phyloP scores from a whole-genome alignment of 148 eudicot genomes.

The Gaultheria prostrata region DNA sequence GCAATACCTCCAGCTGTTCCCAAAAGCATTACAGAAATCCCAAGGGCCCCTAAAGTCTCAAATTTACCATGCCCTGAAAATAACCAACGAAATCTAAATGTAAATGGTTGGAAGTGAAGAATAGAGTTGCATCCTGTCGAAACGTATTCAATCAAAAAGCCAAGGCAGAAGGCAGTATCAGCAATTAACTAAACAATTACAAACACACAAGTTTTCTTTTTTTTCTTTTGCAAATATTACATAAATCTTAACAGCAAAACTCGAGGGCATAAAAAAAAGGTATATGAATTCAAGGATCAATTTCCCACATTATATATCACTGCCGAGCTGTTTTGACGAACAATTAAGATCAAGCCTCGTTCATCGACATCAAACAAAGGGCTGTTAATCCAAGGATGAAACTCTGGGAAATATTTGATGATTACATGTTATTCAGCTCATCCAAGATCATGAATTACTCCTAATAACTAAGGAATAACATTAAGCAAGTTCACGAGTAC shows the following conservation, averaged over 20 bases:
- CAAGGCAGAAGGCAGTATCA: background rate
- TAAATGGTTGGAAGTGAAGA: background rate
- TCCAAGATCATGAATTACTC: background rate
- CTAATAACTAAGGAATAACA: background rate
- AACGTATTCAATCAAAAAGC: background rate
- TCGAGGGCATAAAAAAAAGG: background rate
- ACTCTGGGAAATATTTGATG: background rate
- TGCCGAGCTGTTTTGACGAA: background rate
- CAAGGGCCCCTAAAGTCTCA: slow-evolving; percentile 91
- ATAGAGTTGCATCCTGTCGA: background rate
- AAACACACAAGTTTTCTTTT: no score
- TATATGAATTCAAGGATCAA: background rate
- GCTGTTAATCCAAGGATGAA: background rate
- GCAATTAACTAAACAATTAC: background rate
- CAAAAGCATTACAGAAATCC: slow-evolving; percentile 87
- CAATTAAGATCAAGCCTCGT: background rate
- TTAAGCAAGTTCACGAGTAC: background rate
- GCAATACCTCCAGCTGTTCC: slow-evolving; percentile 93
- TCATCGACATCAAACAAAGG: background rate
- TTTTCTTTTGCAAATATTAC: background rate
- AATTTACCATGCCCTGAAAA: slow-evolving; percentile 94
- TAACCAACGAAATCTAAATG: slow-evolving; percentile 13
- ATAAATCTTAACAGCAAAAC: background rate
- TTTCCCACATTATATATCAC: background rate
- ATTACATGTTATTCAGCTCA: background rate